Percentiles rank a stretch among this genome's conserved stretches.
Conservation (phyloP, 2,329 filamentous ascomycete species). For the Monosporascus cannonballus region DNA sequence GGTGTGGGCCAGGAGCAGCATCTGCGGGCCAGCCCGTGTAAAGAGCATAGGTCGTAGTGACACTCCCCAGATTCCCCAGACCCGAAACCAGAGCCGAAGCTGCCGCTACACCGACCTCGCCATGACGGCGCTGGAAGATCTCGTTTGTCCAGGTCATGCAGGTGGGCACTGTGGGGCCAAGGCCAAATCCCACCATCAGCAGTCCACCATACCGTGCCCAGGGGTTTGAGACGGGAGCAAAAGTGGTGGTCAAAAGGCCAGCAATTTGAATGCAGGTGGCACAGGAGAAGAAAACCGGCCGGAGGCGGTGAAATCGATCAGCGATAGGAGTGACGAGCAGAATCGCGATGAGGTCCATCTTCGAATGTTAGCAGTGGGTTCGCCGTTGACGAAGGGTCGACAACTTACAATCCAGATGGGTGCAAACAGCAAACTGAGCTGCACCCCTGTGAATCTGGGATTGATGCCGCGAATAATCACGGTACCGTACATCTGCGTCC, state of each 20-base stretch:
- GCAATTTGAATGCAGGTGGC: conserved; percentile 74
- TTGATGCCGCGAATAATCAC: conserved; percentile 81
- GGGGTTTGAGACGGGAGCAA: conserved; percentile 57
- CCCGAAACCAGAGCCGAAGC: conserved; percentile 82
- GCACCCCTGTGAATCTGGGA: conserved; percentile 62
- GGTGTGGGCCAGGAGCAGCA: conserved; percentile 57
- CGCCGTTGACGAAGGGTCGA: not conserved
- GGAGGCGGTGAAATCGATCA: conserved; percentile 76
- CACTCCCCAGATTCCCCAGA: conserved; percentile 78
- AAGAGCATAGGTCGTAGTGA: conserved; percentile 82
- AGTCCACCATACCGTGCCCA: conserved; percentile 87
- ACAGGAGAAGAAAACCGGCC: conserved; percentile 73
- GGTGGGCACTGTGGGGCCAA: conserved; percentile 85
- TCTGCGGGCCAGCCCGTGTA: conserved; percentile 85
- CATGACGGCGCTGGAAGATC: conserved; percentile 83
- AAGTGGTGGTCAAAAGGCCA: conserved; percentile 73
- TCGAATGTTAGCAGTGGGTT: conserved; percentile 1
- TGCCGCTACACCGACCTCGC: conserved; percentile 84
- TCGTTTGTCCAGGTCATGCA: conserved; percentile 93
- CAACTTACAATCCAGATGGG: conserved; percentile 81
- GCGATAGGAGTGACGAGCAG: conserved; percentile 78
- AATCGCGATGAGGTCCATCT: conserved; percentile 87
- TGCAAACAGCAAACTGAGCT: conserved; percentile 77
- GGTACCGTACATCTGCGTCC: conserved; percentile 80
- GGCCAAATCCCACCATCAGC: conserved; percentile 83